Percentiles rank a stretch among this genome's conserved stretches.
Conservation (phyloP, 257 asterid species). For the Primulina eburnea region DNA sequence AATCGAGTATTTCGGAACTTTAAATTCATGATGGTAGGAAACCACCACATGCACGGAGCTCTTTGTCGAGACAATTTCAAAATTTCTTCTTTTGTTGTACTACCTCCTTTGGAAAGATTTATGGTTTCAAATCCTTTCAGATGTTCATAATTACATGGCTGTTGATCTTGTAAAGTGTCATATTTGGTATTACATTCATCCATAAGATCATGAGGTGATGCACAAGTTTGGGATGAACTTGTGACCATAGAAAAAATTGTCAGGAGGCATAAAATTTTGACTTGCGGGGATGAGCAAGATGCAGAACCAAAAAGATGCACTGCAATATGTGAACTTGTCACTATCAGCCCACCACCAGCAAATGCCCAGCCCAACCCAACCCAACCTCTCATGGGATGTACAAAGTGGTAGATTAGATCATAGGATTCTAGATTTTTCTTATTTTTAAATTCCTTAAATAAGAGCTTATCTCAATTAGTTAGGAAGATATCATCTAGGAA, state of each 20-base stretch:
- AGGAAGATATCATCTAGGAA: no score
- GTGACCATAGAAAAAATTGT: slow-evolving; percentile 34
- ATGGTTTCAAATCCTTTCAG: slow-evolving; percentile 34
- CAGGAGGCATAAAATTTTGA: background rate
- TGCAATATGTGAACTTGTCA: background rate
- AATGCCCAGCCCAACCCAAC: no score
- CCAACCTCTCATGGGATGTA: no score
- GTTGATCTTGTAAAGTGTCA: slow-evolving; percentile 32
- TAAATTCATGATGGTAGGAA: slow-evolving; percentile 53
- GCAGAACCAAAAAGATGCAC: background rate
- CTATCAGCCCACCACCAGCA: no score
- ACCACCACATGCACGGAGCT: slow-evolving; percentile 62
- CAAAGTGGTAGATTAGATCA: no score
- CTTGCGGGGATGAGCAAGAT: background rate
- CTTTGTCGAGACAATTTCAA: slow-evolving; percentile 46
- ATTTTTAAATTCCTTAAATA: no score
- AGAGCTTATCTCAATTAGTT: no score
- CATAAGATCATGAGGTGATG: slow-evolving; percentile 36
- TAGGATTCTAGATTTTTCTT: no score
- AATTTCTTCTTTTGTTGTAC: slow-evolving; percentile 49
- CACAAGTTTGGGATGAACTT: slow-evolving; percentile 45
- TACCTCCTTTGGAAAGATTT: slow-evolving; percentile 24
- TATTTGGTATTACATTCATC: slow-evolving; percentile 31
- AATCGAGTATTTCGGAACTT: slow-evolving; percentile 53
- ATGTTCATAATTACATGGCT: slow-evolving; percentile 29